Conservation (phyloP, 2,329 filamentous ascomycete genomes). For the Microcyclosporella mali region DNA sequence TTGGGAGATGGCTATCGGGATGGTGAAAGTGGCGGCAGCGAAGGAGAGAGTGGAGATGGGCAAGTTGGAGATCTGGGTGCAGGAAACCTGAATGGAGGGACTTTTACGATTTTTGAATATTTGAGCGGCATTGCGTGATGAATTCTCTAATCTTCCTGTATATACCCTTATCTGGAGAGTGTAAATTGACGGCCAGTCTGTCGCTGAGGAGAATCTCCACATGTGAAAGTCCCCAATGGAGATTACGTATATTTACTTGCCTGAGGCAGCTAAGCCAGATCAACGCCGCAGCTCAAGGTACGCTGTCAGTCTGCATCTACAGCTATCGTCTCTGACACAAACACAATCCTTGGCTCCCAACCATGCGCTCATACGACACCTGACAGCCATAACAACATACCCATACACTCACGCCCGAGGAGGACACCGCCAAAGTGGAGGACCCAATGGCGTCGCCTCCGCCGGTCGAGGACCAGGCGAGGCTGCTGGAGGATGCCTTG, state of each 20-base stretch:
- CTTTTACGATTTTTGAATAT: neutral
- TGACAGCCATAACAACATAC: no score
- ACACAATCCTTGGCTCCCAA: no score
- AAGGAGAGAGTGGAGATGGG: conserved; percentile 75
- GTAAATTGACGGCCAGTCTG: no score
- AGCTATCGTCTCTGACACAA: no score
- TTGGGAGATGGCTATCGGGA: conserved; percentile 76
- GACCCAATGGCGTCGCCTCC: conserved; percentile 33
- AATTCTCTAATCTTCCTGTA: neutral
- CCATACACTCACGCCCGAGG: neutral
- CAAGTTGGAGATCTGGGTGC: conserved; percentile 74
- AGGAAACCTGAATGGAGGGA: conserved; percentile 15
- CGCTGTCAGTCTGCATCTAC: no score
- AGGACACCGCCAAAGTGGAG: conserved; percentile 15
- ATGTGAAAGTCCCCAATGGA: no score
- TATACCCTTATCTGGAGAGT: no score
- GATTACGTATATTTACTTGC: no score
- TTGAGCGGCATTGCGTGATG: neutral
- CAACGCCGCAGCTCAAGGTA: no score
- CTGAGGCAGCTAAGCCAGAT: no score
- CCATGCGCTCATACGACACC: no score
- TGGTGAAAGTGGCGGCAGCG: conserved; percentile 54
- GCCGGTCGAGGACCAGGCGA: conserved; percentile 58
- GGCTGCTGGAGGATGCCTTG: conserved; percentile 94
- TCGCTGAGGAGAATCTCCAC: no score